Conservation (phyloP, 192 early-diverging fungal species). For the Linnemannia hyalina region DNA sequence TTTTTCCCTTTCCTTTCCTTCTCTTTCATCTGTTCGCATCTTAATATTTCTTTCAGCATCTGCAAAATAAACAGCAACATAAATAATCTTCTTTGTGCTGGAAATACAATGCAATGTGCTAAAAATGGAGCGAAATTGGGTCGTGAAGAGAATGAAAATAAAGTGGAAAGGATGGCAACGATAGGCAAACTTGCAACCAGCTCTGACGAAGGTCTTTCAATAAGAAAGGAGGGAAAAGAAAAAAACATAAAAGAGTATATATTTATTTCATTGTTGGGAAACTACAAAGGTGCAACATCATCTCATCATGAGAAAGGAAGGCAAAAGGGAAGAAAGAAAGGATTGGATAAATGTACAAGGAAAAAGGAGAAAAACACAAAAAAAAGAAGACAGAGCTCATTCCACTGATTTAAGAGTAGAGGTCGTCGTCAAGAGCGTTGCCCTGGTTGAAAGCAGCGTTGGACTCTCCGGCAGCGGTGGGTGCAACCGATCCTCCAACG, state of each 20-base stretch:
- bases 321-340: not conserved
- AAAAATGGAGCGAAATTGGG: not conserved
- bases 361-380: not conserved
- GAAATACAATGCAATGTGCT: not conserved
- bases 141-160: not conserved
- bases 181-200: too few species aligned
- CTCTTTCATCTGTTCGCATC: not conserved
- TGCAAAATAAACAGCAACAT: too few species aligned
- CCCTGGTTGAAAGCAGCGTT: slow-evolving; percentile 75
- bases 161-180: not conserved
- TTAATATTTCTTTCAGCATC: not conserved
- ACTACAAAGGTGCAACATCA: not conserved
- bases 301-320: not conserved
- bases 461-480: slow-evolving; percentile 49
- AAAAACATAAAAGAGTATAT: not conserved
- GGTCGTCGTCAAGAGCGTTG: slow-evolving; percentile 78
- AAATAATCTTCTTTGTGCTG: too few species aligned
- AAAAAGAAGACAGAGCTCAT: not conserved
- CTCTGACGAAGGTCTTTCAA: too few species aligned
- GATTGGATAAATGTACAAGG: not conserved
- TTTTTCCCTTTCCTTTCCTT: not conserved
- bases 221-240: too few species aligned
- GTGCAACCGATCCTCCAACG: slow-evolving; percentile 56
- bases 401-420: slow-evolving; percentile 74
- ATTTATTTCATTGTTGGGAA: slow-evolving; percentile 3